These are phyloP conservation scores for Fistulina hepatica DNA, from an alignment of 1,284 basidiomycete genomes.

Conservation along the genomic window DNA sequence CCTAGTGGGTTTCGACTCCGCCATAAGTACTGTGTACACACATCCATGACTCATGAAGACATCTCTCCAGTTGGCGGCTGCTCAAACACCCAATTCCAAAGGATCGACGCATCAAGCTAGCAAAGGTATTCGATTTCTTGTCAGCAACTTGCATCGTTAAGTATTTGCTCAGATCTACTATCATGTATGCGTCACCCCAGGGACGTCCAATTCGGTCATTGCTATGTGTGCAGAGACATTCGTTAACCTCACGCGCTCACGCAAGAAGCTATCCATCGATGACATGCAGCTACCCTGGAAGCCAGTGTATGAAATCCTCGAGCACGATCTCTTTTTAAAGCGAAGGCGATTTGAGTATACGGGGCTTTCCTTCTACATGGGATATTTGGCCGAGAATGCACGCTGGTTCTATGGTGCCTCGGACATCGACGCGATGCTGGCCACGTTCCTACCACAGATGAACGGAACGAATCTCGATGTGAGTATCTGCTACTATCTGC, in stretches of 20 bases:
- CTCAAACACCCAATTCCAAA: constrained; percentile 82
- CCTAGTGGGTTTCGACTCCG: constrained; percentile 41
- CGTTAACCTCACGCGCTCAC: constrained; percentile 48
- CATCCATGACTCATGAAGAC: no score
- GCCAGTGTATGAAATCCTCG: constrained; percentile 73
- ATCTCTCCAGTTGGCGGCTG: constrained; percentile 54
- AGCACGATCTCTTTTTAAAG: constrained; percentile 75
- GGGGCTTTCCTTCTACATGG: constrained; percentile 72
- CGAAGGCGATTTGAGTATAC: constrained; percentile 76
- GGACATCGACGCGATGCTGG: constrained; percentile 85
- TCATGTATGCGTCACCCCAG: constrained; percentile 48
- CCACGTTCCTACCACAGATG: constrained; percentile 65
- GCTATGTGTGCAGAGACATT: constrained; percentile 50
- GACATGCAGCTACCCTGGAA: constrained; percentile 87
- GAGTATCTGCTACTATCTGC: constrained; percentile 20
- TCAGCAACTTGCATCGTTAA: neutral
- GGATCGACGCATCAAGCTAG: constrained; percentile 64
- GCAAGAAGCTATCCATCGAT: constrained; percentile 65
- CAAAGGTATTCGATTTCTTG: constrained; percentile 38
- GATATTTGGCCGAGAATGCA: constrained; percentile 74
- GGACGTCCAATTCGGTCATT: constrained; percentile 49
- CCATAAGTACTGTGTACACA: constrained; percentile 12
- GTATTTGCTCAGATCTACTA: constrained; percentile 45
- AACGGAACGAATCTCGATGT: constrained; percentile 71
- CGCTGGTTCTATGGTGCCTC: constrained; percentile 87